Conservation (phyloP, 2,329 filamentous ascomycete genomes). For the Rhynchosporium secalis region DNA sequence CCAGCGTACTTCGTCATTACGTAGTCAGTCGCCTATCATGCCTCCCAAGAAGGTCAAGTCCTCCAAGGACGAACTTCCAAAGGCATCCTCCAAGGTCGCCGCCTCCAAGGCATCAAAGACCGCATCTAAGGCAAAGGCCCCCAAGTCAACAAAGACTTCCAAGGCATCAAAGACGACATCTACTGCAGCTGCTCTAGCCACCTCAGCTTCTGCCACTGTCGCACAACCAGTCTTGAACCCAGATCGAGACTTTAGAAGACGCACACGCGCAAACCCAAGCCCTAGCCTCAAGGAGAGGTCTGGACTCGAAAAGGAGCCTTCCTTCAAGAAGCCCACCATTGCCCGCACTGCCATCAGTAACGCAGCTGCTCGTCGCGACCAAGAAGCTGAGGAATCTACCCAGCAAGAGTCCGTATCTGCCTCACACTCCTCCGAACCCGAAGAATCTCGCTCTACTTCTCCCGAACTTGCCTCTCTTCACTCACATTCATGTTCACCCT, state of each 20-base stretch:
- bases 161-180: not conserved
- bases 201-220: not conserved
- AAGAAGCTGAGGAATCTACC: slow-evolving; percentile 10
- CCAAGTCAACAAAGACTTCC: not conserved
- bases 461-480: not conserved
- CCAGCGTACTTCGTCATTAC: slow-evolving; percentile 1
- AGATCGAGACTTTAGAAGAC: not conserved
- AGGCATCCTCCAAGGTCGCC: not conserved
- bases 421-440: slow-evolving; percentile 7
- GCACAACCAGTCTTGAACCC: not conserved
- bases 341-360: slow-evolving; percentile 1
- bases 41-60: slow-evolving; percentile 10
- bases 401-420: not conserved
- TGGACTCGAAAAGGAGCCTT: slow-evolving; percentile 2
- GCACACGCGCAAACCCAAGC: slow-evolving; percentile 7
- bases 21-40: slow-evolving; percentile 7
- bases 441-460: slow-evolving; percentile 4
- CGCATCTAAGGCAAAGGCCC: not conserved
- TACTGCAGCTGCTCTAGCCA: not conserved
- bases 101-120: not conserved
- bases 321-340: not conserved
- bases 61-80: slow-evolving; percentile 2
- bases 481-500: not conserved
- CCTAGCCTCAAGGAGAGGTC: not conserved
- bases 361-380: slow-evolving; percentile 4